Base-by-base conservation (phyloP, 495 filamentous ascomycete species). In the Penicillium subrubescens region DNA sequence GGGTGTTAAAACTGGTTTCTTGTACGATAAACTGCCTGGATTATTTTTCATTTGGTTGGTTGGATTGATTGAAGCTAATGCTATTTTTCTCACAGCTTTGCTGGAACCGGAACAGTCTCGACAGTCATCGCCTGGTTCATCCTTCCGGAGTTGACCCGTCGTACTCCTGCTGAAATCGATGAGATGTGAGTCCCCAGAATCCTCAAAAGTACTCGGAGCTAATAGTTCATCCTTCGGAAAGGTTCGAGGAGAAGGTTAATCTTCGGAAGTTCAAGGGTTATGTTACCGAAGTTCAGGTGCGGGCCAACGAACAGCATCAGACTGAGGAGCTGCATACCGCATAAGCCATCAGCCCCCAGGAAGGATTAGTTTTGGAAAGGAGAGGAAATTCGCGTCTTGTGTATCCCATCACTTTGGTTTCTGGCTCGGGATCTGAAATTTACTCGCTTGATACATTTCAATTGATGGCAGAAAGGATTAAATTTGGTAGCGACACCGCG, bases 1-100 rank as follows among this genome's bases (percentile, higher is more conserved):
- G 78, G 78, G 77, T 12, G 77, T 79, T 5, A 79, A 78, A 53
- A 81, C 78, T 0, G 78, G 77, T 0, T 79, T 81, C 37, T 81
- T 79, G 78, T 80, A 57, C 57, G 71, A 64, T 15, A 25, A 25
- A 29, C 4, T 27, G 15, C 48, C 8, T 25, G 46, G 6, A n/a
- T 57, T 10, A n/a, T 62, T 29, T 27, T 21, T 2, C 14, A 3
- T 23, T 0, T 39, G 8, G 3, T 0, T 39, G 8, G 3, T 5
- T 23, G 8, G n/a, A 46, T 10, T 2, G 8, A 25, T 33, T 23
- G 37, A 29, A 59, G n/a, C 58, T 44, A 56, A 21, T 33, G 5
- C 35, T 39, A 12, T 12, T 39, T 39, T 21, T n/a, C 61, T 50
- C 46, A 15, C 50, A 77, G 76, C 64, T 79, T 79, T 55, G 75